Evolutionary conservation across 2,329 filamentous ascomycete species (phyloP), one percentile per base, ranked within the genome.

Genomic region (Neonectria coccinea): DNA sequence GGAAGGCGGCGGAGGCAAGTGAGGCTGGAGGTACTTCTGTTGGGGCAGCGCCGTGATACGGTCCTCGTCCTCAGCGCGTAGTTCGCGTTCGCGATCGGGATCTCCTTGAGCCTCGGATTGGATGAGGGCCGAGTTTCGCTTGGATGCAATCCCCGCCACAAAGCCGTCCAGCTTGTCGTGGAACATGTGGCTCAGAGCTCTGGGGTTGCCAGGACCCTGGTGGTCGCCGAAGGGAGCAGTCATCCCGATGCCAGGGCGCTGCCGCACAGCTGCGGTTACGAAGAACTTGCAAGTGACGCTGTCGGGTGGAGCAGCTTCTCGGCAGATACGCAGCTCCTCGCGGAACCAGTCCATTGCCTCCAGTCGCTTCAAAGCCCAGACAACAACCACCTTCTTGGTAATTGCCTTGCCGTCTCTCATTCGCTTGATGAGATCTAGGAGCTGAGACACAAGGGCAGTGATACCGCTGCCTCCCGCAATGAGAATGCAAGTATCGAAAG

Each of bases 291-390:
- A 97, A 25, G 92, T 92, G 9, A 97, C 92, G 31, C 92, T 91
- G 75, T 96, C 93, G 0, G 92, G 92, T 1, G 95, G 95, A 10
- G 95, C 94, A 54, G 89, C 91, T 78, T 97, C 93, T 72, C 93
- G 88, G 80, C 95, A 97, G 73, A 97, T 97, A 52, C 94, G 88
- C 63, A 97, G 84, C 78, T 97, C 95, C 79, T 97, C 94, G 69
- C 93, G 92, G 84, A 97, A 98, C 95, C 95, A 98, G 76, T 97
- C 93, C 89, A 98, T 93, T 1, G 93, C 93, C 78, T 97, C 95
- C 14, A 96, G 89, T 60, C 92, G 89, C 79, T 96, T 97, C 70
- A 97, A 83, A 5, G 94, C 90, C 95, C 95, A 98, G n/a, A 98
- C 88, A 1, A 98, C 92, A 16, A 96, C 91, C 5, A 98, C 91